phyloP scores from a whole-genome alignment of 495 filamentous ascomycete species.

The Choiromyces venosus region DNA sequence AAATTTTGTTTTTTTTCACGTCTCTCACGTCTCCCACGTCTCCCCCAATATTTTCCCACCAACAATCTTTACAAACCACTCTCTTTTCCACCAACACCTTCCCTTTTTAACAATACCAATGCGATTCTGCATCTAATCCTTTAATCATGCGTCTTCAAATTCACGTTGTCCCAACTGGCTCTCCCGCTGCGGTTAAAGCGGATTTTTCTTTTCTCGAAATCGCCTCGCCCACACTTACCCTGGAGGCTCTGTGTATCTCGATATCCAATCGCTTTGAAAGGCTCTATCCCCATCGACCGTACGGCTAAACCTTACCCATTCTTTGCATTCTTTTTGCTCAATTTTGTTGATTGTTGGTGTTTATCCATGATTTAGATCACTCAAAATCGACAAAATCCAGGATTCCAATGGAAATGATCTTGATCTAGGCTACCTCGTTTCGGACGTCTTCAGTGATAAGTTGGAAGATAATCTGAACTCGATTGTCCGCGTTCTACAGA shows the following conservation, averaged over 20 bases:
- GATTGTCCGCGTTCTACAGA: conserved; percentile 36
- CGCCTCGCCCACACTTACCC: conserved; percentile 27
- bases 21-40: neutral
- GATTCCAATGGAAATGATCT: conserved; percentile 38
- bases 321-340: neutral
- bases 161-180: conserved; percentile 26
- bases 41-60: neutral
- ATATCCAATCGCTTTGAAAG: conserved; percentile 31
- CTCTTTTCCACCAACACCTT: neutral
- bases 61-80: neutral
- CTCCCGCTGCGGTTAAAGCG: neutral
- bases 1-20: neutral
- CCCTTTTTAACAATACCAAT: neutral
- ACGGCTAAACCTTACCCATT: conserved; percentile 8
- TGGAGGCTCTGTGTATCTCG: conserved; percentile 28
- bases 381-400: conserved; percentile 36
- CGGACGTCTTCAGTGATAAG: conserved; percentile 40
- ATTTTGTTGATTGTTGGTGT: neutral
- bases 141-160: conserved; percentile 39
- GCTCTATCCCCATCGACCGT: conserved; percentile 39
- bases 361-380: conserved; percentile 22
- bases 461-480: conserved; percentile 19
- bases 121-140: neutral
- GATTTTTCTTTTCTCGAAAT: conserved; percentile 36
- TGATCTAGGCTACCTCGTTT: conserved; percentile 35